phyloP scores from a whole-genome alignment of 257 asterid genomes.

The Solanum pimpinellifolium region DNA sequence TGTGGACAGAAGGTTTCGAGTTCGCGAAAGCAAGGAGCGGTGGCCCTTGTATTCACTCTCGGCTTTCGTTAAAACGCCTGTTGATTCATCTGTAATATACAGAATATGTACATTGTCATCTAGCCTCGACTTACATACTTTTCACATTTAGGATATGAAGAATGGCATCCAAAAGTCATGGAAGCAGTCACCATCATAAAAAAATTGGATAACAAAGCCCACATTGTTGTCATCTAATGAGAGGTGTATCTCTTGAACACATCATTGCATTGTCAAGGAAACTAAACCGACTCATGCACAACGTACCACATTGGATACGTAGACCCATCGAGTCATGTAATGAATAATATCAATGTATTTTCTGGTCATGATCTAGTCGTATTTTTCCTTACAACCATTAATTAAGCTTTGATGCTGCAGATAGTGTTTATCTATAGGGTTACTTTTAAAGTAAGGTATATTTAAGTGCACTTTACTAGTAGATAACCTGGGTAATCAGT shows the following conservation, averaged over 20 bases:
- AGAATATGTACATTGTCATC: background rate
- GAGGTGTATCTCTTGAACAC: background rate
- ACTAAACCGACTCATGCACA: background rate
- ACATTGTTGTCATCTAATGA: background rate
- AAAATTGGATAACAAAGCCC: background rate
- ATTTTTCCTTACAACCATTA: background rate
- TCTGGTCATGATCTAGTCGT: background rate
- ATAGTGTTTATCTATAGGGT: background rate
- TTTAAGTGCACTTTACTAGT: background rate
- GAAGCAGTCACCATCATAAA: background rate
- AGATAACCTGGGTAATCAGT: background rate
- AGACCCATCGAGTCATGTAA: background rate
- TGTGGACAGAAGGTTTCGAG: conserved; percentile 82
- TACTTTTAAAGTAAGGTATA: background rate
- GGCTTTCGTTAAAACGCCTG: conserved; percentile 63
- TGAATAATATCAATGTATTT: background rate
- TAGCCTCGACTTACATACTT: background rate
- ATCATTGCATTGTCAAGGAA: background rate
- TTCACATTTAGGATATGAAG: background rate
- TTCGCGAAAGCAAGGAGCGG: conserved; percentile 62
- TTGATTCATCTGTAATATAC: conserved; percentile 74
- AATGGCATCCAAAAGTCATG: background rate
- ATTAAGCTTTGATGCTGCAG: background rate
- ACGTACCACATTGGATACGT: background rate
- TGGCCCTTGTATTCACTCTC: conserved; percentile 95